Conservation (phyloP, 345 rosid genomes). For the Salix suchowensis region DNA sequence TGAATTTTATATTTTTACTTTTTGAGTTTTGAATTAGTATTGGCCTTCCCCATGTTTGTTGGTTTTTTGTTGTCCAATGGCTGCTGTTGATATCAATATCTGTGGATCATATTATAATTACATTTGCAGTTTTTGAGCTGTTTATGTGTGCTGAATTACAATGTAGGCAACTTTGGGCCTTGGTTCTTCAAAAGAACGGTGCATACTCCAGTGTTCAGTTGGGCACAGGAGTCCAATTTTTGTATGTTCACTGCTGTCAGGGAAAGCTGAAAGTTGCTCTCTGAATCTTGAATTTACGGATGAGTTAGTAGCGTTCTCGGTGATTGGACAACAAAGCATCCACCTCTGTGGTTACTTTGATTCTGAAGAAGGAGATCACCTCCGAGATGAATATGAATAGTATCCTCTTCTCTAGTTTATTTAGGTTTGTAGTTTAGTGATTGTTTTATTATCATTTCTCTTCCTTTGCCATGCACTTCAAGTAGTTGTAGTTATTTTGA, state of each 20-base stretch:
- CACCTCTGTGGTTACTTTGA: slow-evolving; percentile 82
- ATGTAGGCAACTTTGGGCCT: slow-evolving; percentile 83
- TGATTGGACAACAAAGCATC: slow-evolving; percentile 69
- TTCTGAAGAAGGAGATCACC: slow-evolving; percentile 42
- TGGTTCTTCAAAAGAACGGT: slow-evolving; percentile 58
- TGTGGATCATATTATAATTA: not conserved
- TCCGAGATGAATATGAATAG: slow-evolving; percentile 58
- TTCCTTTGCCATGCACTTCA: no score
- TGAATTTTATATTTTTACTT: not conserved
- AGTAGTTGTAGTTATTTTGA: not conserved
- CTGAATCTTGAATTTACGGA: slow-evolving; percentile 74
- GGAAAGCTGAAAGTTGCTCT: slow-evolving; percentile 60
- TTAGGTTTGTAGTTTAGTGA: not conserved
- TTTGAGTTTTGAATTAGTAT: not conserved
- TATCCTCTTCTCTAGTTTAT: slow-evolving; percentile 48
- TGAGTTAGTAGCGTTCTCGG: slow-evolving; percentile 66
- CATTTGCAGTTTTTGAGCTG: not conserved
- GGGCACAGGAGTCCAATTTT: slow-evolving; percentile 55
- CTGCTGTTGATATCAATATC: not conserved
- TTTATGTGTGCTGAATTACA: slow-evolving; percentile 8
- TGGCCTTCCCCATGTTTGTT: not conserved
- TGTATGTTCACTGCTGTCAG: slow-evolving; percentile 76
- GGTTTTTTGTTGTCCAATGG: not conserved
- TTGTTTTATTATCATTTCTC: not conserved
- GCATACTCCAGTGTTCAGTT: slow-evolving; percentile 66